These are phyloP conservation scores for Cyclocybe aegerita DNA, from an alignment of 768 basidiomycete genomes.

Conservation along the genomic window DNA sequence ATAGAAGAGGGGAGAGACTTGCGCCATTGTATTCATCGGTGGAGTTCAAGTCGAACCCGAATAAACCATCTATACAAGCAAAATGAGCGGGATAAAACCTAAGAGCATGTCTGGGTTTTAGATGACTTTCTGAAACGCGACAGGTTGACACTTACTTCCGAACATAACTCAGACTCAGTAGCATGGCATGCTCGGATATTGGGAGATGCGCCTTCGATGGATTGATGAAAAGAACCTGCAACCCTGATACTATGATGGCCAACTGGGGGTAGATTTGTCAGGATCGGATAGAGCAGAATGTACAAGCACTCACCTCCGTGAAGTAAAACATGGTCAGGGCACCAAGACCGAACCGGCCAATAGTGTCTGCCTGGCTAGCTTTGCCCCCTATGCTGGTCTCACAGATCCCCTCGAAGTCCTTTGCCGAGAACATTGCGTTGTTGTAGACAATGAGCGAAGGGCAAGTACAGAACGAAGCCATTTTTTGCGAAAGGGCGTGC, in stretches of 20 bases:
- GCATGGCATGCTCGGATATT: slow-evolving; percentile 24
- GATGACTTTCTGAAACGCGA: not conserved
- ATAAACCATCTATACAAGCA: slow-evolving; percentile 34
- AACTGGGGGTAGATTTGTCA: slow-evolving; percentile 20
- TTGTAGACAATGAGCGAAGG: slow-evolving; percentile 47
- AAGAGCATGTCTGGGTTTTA: not conserved
- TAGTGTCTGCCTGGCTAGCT: slow-evolving; percentile 30
- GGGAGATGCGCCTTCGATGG: slow-evolving; percentile 44
- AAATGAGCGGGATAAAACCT: slow-evolving; percentile 46
- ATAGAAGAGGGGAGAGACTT: slow-evolving; percentile 17
- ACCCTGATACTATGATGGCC: slow-evolving; percentile 32
- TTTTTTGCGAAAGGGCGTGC: slow-evolving; percentile 25
- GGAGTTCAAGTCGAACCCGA: slow-evolving; percentile 31
- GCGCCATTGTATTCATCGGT: slow-evolving; percentile 38
- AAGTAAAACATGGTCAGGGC: slow-evolving; percentile 54
- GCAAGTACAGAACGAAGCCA: slow-evolving; percentile 32
- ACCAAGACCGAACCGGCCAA: slow-evolving; percentile 54
- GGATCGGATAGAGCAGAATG: not conserved
- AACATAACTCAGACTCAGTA: slow-evolving; percentile 31
- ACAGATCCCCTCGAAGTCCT: slow-evolving; percentile 48
- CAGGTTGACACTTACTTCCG: slow-evolving; percentile 25
- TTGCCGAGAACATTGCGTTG: slow-evolving; percentile 34
- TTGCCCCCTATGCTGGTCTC: slow-evolving; percentile 47
- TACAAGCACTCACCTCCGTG: slow-evolving; percentile 36
- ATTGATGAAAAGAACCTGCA: slow-evolving; percentile 39